phyloP scores from a whole-genome alignment of 2,329 filamentous ascomycete species.

The Alternaria gansuensis region DNA sequence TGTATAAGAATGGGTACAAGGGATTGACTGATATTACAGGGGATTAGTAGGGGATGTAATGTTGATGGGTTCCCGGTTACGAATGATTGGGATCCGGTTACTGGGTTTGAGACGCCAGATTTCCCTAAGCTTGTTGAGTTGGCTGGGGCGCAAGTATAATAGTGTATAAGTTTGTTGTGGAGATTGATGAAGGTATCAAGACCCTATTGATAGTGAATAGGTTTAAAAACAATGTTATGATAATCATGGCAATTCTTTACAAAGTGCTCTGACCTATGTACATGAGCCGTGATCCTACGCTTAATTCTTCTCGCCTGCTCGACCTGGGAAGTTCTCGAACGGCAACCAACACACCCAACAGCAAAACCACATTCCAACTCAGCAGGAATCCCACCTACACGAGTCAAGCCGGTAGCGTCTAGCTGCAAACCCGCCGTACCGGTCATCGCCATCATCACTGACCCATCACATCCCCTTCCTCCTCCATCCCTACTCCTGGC shows the following conservation, averaged over 20 bases:
- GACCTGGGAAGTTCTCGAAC: neutral
- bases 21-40: constrained; percentile 61
- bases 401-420: neutral
- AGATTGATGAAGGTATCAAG: neutral
- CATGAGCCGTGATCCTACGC: neutral
- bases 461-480: neutral
- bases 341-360: neutral
- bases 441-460: neutral
- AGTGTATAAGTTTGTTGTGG: neutral
- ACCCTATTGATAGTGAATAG: neutral
- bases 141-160: constrained; percentile 30
- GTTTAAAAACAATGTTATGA: neutral
- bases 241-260: neutral
- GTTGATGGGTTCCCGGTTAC: constrained; percentile 49
- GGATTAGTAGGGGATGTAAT: constrained; percentile 52
- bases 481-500: neutral
- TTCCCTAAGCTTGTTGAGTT: constrained; percentile 43
- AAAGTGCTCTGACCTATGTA: neutral
- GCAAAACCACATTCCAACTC: neutral
- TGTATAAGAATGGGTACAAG: constrained; percentile 61
- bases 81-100: constrained; percentile 52
- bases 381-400: neutral
- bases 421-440: neutral
- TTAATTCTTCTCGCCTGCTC: no score
- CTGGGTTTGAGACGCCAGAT: constrained; percentile 48